Evolutionary conservation across 345 rosid species (phyloP).

Genomic region (Acer campestre): DNA sequence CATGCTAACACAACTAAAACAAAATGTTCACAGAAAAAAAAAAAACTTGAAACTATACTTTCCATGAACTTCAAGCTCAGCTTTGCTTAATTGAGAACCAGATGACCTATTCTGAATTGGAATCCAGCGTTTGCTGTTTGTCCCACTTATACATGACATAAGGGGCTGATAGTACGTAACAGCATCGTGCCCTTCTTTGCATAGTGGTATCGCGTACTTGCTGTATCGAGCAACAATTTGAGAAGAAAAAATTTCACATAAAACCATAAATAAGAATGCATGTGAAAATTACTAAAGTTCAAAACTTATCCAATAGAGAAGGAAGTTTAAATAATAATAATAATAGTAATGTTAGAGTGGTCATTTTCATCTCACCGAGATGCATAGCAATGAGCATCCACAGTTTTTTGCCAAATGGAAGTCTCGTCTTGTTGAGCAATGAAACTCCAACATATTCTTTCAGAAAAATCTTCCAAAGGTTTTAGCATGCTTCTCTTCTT

Average conservation of each 20-base stretch:
- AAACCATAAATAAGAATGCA: conserved; percentile 8
- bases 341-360: not conserved
- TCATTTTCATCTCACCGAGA: conserved; percentile 59
- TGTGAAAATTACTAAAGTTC: not conserved
- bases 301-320: conserved; percentile 3
- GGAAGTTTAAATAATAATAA: conserved; percentile 2
- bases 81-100: conserved; percentile 49
- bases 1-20: not conserved
- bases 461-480: conserved; percentile 64
- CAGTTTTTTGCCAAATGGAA: conserved; percentile 94
- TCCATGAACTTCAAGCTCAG: conserved; percentile 81
- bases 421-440: conserved; percentile 96
- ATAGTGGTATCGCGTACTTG: conserved; percentile 55
- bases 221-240: conserved; percentile 37
- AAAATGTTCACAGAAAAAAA: not conserved
- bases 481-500: conserved; percentile 61
- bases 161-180: conserved; percentile 80
- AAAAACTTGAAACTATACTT: conserved; percentile 48
- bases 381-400: conserved; percentile 53
- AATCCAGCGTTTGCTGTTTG: conserved; percentile 80
- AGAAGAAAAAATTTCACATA: conserved; percentile 6
- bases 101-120: conserved; percentile 85
- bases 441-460: conserved; percentile 83
- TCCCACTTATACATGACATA: conserved; percentile 74
- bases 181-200: conserved; percentile 66